Base-by-base conservation (phyloP, 768 basidiomycete species). In the Krasilnikovozyma curviuscula region DNA sequence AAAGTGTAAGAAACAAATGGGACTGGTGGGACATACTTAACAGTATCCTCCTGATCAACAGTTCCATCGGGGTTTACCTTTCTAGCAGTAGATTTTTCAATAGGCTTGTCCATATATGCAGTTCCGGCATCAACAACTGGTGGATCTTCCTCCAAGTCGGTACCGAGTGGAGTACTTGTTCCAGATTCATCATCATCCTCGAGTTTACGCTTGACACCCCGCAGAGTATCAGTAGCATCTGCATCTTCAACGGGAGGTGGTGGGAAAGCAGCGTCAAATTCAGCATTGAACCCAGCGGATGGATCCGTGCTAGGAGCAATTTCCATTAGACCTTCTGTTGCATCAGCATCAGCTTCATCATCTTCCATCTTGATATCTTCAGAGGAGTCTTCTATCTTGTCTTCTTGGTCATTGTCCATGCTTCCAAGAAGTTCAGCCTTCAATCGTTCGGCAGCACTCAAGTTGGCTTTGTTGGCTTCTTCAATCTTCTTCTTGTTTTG, bases 401-500 rank as follows among this genome's bases (percentile, higher is more conserved):
- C 38, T 45, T 33, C 53, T 12, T 35, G 50, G 5, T 46, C 49
- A 14, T 51, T 57, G 8, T 24, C 46, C 10, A 43, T 42, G 27
- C 49, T 28, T n/a, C 55, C 63, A 7, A 78, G 73, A 54, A 95
- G 65, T 65, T 95, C 84, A 44, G 84, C 86, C 67, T 84, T 89
- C 58, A 97, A 71, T 63, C 79, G 74, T 63, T 97, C 84, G 47
- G 89, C 89, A 38, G 91, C 91, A 68, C 77, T 84, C 77, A 97
- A 76, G 61, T 97, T 97, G 25, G 91, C 91, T 75, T 91, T 78
- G 61, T 97, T 97, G 25, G 91, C 91, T 75, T 91, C 78, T 52
- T 89, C 77, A 55, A 93, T 84, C 23, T 82, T 83, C 54, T 76
- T 75, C 34, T 85, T 76, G 64, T 91, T 91, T 41, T 79, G 79